These are phyloP conservation scores for Termitomyces sp. DNA, from an alignment of 768 basidiomycete species.

Conservation along the genomic window DNA sequence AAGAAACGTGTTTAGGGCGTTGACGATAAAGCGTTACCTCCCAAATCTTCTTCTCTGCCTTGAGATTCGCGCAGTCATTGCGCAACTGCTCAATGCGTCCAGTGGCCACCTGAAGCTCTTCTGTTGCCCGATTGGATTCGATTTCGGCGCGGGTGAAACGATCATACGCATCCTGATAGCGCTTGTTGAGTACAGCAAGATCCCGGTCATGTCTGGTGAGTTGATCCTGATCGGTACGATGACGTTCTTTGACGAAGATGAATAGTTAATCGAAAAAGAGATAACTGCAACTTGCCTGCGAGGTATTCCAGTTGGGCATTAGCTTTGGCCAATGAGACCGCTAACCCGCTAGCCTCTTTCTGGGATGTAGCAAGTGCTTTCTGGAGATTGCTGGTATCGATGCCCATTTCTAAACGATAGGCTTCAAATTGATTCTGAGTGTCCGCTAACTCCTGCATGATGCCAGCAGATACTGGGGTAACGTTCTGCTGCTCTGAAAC, in stretches of 20 bases:
- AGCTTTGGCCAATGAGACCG: constrained; percentile 74
- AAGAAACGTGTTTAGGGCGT: constrained; percentile 7
- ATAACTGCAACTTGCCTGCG: constrained; percentile 49
- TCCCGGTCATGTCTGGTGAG: constrained; percentile 60
- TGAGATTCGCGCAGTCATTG: constrained; percentile 83
- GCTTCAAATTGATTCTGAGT: constrained; percentile 79
- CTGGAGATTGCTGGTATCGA: constrained; percentile 69
- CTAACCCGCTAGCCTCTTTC: constrained; percentile 62
- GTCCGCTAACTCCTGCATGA: constrained; percentile 64
- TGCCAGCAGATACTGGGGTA: constrained; percentile 28
- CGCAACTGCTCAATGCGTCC: constrained; percentile 72
- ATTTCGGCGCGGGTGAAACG: constrained; percentile 76
- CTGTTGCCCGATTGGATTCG: constrained; percentile 64
- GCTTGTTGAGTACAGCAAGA: constrained; percentile 61
- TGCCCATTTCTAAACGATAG: constrained; percentile 76
- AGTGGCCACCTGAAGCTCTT: constrained; percentile 61
- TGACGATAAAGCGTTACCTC: constrained; percentile 49
- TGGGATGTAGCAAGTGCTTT: constrained; percentile 69
- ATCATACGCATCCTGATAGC: constrained; percentile 72
- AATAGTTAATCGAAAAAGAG: constrained; percentile 8
- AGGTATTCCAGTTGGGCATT: constrained; percentile 81
- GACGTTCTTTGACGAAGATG: constrained; percentile 51
- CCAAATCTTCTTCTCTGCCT: constrained; percentile 93
- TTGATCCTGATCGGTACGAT: constrained; percentile 71
- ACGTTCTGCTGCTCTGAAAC: constrained; percentile 18